Percentiles rank a stretch among this genome's conserved stretches.
phyloP scores from a whole-genome alignment of 2,329 filamentous ascomycete species.

The Microascus cirrosus region DNA sequence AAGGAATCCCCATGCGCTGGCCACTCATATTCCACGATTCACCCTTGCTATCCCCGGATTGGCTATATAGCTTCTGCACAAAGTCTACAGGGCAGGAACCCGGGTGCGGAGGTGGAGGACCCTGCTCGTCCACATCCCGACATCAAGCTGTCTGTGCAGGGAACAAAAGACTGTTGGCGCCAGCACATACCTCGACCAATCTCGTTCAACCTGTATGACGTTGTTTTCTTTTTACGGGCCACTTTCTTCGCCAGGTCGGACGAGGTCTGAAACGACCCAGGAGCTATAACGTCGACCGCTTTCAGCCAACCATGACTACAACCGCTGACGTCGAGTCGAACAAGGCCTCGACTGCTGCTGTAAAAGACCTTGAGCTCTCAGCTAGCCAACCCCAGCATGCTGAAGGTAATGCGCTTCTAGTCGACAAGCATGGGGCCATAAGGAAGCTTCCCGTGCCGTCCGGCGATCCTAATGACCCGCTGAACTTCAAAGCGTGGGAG shows the following conservation, averaged over 20 bases:
- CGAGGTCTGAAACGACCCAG: not conserved
- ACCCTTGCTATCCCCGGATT: too few relatives aligned
- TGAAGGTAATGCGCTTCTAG: conserved; percentile 7
- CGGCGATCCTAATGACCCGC: conserved; percentile 14
- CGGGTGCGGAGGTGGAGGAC: not conserved
- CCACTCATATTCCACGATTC: too few relatives aligned
- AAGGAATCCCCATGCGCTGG: too few relatives aligned
- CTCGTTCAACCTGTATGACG: too few relatives aligned
- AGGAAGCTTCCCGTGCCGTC: conserved; percentile 11
- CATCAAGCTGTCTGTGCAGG: not conserved
- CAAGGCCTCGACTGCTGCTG: not conserved
- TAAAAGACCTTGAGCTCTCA: not conserved
- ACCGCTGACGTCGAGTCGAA: not conserved
- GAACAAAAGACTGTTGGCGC: too few relatives aligned
- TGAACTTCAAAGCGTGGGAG: conserved; percentile 13
- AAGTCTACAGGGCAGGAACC: not conserved
- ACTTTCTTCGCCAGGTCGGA: too few relatives aligned
- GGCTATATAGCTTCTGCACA: not conserved
- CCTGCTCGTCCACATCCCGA: not conserved
- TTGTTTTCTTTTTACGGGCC: too few relatives aligned
- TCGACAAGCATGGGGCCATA: conserved; percentile 8
- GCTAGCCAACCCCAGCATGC: not conserved
- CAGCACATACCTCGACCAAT: too few relatives aligned
- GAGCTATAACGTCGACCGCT: too few relatives aligned
- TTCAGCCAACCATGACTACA: not conserved